Evolutionary conservation across 2,329 filamentous ascomycete genomes (phyloP), one percentile per base, ranked within the genome.

Genomic region (Claviceps maximensis): DNA sequence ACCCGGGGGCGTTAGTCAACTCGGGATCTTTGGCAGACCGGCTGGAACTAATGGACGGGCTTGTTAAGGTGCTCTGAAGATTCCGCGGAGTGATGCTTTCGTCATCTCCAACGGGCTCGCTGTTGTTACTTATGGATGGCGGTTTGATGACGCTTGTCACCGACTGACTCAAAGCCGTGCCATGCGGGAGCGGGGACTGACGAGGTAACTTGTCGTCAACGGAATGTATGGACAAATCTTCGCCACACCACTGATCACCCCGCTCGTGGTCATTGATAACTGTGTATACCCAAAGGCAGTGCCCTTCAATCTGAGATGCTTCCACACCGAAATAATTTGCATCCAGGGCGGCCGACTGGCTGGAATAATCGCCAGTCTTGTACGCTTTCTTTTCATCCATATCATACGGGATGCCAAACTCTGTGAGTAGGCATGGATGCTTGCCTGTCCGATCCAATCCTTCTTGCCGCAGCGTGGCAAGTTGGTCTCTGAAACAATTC

Each of bases 381-480:
- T 98, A 98, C 1, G 93, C 93, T 63, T 93, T 77, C 69, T 95
- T 90, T 59, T 95, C 84, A 63, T 98, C 91, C 94, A 98, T 97
- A 65, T 98, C 93, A 65, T 95, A 98, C 0, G 93, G 93, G 54
- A 98, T 96, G 8, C 93, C 93, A 62, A 97, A 97, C 65, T 98
- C 93, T 0, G 89, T 94, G 67, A 96, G 82, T 4, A 98, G 71
- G 60, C 89, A 89, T 0, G 93, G 93, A 60, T 94, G 90, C 23
- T 86, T 82, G 21, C 93, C 93, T 74, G 89, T 88, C 55, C 89
- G 83, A 53, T 95, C 85, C n/a, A 86, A 71, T 0, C 91, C 94
- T 68, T 98, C 93, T 58, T 94, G 78, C 49, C 83, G 79, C 51
- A 98, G 86, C 0, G 84, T 85, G 6, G 81, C 80, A 38, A 98